Conservation (phyloP, 2,329 filamentous ascomycete species). For the Beauveria sp. region DNA sequence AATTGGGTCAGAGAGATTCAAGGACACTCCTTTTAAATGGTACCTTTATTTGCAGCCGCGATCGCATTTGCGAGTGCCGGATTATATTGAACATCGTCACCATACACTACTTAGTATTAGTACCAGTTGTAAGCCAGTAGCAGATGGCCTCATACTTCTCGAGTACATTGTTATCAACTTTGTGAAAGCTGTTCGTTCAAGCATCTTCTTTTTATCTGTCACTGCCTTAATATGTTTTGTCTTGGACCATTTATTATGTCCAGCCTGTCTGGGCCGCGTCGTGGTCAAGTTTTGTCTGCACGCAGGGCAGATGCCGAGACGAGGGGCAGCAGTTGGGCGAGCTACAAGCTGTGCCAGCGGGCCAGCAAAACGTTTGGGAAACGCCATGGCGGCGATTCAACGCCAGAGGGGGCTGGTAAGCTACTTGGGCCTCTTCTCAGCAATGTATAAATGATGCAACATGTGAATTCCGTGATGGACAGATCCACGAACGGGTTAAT, state of each 20-base stretch:
- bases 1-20: conserved; percentile 9
- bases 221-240: conserved; percentile 93
- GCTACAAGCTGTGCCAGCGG: not conserved
- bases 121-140: not conserved
- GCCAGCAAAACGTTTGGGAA: not conserved
- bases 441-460: not conserved
- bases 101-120: conserved; percentile 51
- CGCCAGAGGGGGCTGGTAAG: not conserved
- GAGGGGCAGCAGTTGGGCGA: not conserved
- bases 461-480: not conserved
- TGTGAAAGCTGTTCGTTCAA: conserved; percentile 58
- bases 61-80: conserved; percentile 68
- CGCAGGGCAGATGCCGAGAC: conserved; percentile 33
- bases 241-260: conserved; percentile 92
- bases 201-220: conserved; percentile 72
- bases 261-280: conserved; percentile 43
- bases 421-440: not conserved
- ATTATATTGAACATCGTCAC: conserved; percentile 66
- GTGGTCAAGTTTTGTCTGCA: conserved; percentile 43
- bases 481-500: conserved; percentile 20
- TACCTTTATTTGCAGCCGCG: conserved; percentile 69
- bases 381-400: not conserved
- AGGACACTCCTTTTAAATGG: not conserved
- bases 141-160: conserved; percentile 47
- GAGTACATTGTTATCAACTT: conserved; percentile 69